Conservation (phyloP, 768 basidiomycete genomes). For the Mycena alexandri region DNA sequence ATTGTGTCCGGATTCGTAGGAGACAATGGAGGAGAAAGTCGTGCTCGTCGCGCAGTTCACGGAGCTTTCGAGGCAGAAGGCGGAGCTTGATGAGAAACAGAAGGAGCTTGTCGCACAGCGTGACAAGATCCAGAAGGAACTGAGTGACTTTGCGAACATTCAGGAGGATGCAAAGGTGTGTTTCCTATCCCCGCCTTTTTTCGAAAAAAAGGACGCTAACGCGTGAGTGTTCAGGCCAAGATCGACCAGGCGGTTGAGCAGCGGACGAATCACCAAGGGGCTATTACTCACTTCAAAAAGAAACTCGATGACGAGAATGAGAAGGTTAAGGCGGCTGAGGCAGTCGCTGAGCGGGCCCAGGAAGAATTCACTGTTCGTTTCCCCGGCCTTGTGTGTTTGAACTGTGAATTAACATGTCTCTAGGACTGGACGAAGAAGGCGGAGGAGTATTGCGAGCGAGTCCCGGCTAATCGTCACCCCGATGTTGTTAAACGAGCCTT, state of each 20-base stretch:
- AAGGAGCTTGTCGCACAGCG: slow-evolving; percentile 55
- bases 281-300: slow-evolving; percentile 59
- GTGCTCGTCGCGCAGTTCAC: slow-evolving; percentile 62
- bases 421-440: slow-evolving; percentile 80
- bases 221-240: slow-evolving; percentile 53
- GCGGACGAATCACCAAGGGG: slow-evolving; percentile 65
- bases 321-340: slow-evolving; percentile 60
- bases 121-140: slow-evolving; percentile 60
- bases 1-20: slow-evolving; percentile 52
- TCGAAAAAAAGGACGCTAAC: slow-evolving; percentile 3
- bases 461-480: slow-evolving; percentile 68
- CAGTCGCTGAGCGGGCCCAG: slow-evolving; percentile 62
- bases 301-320: slow-evolving; percentile 67
- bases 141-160: slow-evolving; percentile 64
- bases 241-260: slow-evolving; percentile 62
- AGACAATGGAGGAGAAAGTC: slow-evolving; percentile 66
- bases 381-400: not conserved
- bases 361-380: slow-evolving; percentile 71
- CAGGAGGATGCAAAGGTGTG: slow-evolving; percentile 61
- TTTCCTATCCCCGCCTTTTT: slow-evolving; percentile 4
- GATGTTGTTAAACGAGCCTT: slow-evolving; percentile 71
- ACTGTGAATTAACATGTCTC: not conserved
- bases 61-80: slow-evolving; percentile 59
- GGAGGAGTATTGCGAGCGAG: slow-evolving; percentile 67
- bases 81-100: slow-evolving; percentile 61